These are phyloP conservation scores for Parasitella parasitica DNA, from an alignment of 371 early-diverging fungal genomes.

Conservation along the genomic window DNA sequence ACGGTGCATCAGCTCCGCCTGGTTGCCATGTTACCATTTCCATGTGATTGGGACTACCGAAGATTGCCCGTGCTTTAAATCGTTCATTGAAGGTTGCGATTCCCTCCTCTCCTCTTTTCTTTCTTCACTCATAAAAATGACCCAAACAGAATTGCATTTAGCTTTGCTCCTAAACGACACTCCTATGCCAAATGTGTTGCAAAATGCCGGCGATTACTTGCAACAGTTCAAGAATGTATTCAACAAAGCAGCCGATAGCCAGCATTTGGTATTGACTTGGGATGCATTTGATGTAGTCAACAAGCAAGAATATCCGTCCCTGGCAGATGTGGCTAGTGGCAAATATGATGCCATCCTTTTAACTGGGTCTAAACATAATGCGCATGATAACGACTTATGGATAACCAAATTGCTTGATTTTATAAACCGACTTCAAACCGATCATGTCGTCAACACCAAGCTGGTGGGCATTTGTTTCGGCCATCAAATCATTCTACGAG, in stretches of 20 bases:
- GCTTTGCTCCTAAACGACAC: slow-evolving; percentile 59
- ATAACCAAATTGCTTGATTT: slow-evolving; percentile 53
- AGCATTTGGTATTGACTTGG: slow-evolving; percentile 24
- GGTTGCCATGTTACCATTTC: too few species aligned
- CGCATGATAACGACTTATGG: slow-evolving; percentile 59
- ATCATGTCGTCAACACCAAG: slow-evolving; percentile 8
- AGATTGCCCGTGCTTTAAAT: too few species aligned
- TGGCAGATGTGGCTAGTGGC: slow-evolving; percentile 25
- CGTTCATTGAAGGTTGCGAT: too few species aligned
- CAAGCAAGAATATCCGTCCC: slow-evolving; percentile 40
- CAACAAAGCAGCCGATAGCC: slow-evolving; percentile 25
- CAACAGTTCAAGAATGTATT: slow-evolving; percentile 39
- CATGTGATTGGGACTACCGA: too few species aligned
- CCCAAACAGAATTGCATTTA: slow-evolving; percentile 9
- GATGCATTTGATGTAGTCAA: slow-evolving; percentile 43
- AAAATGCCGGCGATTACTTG: slow-evolving; percentile 56
- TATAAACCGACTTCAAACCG: slow-evolving; percentile 16
- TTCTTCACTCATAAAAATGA: not conserved
- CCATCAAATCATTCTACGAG: slow-evolving; percentile 71
- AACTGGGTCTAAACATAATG: slow-evolving; percentile 31
- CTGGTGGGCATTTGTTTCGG: slow-evolving; percentile 74
- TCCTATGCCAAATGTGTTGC: slow-evolving; percentile 48
- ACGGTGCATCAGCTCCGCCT: too few species aligned
- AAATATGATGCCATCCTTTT: slow-evolving; percentile 32
- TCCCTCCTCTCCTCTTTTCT: not conserved